Evolutionary conservation across 2,329 filamentous ascomycete species (phyloP), one percentile per base, ranked within the genome.

Genomic region (Paraphoma sp.): DNA sequence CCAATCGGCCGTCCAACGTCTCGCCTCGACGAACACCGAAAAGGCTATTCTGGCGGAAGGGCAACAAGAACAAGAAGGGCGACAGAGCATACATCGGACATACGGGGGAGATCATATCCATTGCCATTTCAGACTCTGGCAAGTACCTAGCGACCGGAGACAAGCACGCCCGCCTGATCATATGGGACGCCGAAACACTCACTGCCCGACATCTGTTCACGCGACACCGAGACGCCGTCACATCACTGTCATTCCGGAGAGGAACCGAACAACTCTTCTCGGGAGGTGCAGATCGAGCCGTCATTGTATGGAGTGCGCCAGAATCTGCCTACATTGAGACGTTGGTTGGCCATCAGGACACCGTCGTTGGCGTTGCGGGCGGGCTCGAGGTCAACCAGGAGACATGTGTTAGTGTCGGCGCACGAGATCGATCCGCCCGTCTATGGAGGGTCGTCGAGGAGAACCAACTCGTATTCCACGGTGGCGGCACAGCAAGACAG

Each of bases 401-500:
- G 76, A 89, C 92, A 47, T 97, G 95, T 73, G 84, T 98, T 57
- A 95, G 89, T 59, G 95, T 97, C 16, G 95, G 95, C 53, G 90
- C 92, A 6, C 85, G 95, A 63, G 95, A 99, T 76, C 88, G 94
- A 54, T 97, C 93, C 2, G 95, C 94, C 40, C 85, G 95, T 56
- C 80, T 97, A 66, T 99, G 95, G 95, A 97, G 97, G 78, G 93
- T 99, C 1, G 87, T 92, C 4, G 95, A 99, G 69, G 94, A 99
- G 79, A 92, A 90, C 1, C 95, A 99, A 75, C 86, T 99, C 6
- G 93, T 98, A 1, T 99, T 98, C 78, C 89, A 94, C 46, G 94
- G 93, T 55, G 92, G 93, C 60, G 90, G 88, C 14, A 71, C 69
- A n/a, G 71, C 69, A 33, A 62, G 68, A 47, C 73, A 75, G 47